Evolutionary conservation across 2,329 filamentous ascomycete genomes (phyloP).

Genomic region (Anisogramma anomala): DNA sequence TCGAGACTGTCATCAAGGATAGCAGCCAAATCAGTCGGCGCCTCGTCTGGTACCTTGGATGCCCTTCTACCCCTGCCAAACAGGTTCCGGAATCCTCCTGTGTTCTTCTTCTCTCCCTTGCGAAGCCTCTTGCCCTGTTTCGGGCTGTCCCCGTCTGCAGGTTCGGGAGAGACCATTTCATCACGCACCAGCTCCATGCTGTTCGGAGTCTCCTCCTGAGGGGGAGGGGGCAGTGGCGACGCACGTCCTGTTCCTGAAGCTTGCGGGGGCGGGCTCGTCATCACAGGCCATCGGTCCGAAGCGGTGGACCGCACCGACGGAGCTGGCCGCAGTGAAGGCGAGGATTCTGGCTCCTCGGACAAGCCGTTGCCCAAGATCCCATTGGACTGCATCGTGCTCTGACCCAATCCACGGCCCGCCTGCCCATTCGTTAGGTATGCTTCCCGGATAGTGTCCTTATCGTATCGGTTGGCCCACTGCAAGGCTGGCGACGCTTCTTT

Average conservation of each 20-base stretch:
- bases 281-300: slow-evolving; percentile 2
- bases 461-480: slow-evolving; percentile 95
- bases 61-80: slow-evolving; percentile 52
- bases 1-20: slow-evolving; percentile 33
- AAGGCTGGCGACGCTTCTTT: slow-evolving; percentile 84
- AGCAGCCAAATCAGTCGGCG: slow-evolving; percentile 37
- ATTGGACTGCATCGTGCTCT: slow-evolving; percentile 21
- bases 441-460: slow-evolving; percentile 74
- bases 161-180: slow-evolving; percentile 29
- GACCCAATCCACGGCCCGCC: slow-evolving; percentile 53
- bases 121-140: slow-evolving; percentile 31
- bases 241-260: slow-evolving; percentile 21
- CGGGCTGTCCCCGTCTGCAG: slow-evolving; percentile 26
- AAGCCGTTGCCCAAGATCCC: slow-evolving; percentile 22
- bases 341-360: slow-evolving; percentile 29
- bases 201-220: slow-evolving; percentile 23
- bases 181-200: slow-evolving; percentile 27
- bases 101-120: slow-evolving; percentile 18
- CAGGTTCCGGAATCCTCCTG: slow-evolving; percentile 50
- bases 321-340: slow-evolving; percentile 20
- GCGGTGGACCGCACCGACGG: slow-evolving; percentile 22
- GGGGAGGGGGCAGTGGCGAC: slow-evolving; percentile 30
- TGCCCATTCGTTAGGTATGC: slow-evolving; percentile 69
- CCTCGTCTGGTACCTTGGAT: slow-evolving; percentile 45
- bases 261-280: slow-evolving; percentile 4